Evolutionary conservation across 495 filamentous ascomycete species (phyloP).

Genomic region (Podospora pseudopauciseta): DNA sequence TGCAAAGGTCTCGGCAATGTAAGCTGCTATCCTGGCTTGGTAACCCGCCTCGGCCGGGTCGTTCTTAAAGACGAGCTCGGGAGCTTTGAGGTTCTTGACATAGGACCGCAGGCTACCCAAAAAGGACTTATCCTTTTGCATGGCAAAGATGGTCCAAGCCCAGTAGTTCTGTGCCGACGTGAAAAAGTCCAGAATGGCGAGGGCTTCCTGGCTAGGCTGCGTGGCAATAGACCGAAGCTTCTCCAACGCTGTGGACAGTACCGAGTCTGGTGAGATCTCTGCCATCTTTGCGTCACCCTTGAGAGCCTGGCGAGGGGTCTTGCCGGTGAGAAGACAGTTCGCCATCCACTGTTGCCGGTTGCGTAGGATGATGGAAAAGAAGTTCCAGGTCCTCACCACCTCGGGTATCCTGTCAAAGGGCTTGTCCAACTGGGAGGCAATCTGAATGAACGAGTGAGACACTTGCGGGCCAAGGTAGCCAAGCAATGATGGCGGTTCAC

Average conservation of each 20-base stretch:
- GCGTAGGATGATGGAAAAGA: slow-evolving; percentile 82
- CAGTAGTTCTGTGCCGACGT: slow-evolving; percentile 82
- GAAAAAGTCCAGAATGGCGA: slow-evolving; percentile 82
- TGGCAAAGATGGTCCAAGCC: slow-evolving; percentile 80
- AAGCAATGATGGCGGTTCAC: slow-evolving; percentile 83
- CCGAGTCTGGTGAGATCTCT: slow-evolving; percentile 51
- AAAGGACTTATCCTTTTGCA: slow-evolving; percentile 70
- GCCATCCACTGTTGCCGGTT: slow-evolving; percentile 94
- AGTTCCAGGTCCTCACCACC: slow-evolving; percentile 69
- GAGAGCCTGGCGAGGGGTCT: slow-evolving; percentile 69
- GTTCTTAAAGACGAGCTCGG: slow-evolving; percentile 43
- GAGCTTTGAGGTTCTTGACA: slow-evolving; percentile 57
- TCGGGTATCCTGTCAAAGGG: slow-evolving; percentile 61
- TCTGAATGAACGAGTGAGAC: slow-evolving; percentile 75
- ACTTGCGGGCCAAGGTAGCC: slow-evolving; percentile 80
- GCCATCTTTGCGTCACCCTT: slow-evolving; percentile 51
- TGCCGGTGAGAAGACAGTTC: slow-evolving; percentile 85
- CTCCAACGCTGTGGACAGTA: slow-evolving; percentile 73
- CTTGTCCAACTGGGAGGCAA: slow-evolving; percentile 73
- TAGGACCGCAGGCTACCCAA: slow-evolving; percentile 64
- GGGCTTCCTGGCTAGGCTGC: slow-evolving; percentile 55
- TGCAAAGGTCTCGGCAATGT: slow-evolving; percentile 82
- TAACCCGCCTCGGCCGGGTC: slow-evolving; percentile 49
- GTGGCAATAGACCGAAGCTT: slow-evolving; percentile 64
- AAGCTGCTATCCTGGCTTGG: slow-evolving; percentile 70